These are phyloP conservation scores for Sclerotinia minor DNA, from an alignment of 2,329 filamentous ascomycete genomes.

Conservation along the genomic window DNA sequence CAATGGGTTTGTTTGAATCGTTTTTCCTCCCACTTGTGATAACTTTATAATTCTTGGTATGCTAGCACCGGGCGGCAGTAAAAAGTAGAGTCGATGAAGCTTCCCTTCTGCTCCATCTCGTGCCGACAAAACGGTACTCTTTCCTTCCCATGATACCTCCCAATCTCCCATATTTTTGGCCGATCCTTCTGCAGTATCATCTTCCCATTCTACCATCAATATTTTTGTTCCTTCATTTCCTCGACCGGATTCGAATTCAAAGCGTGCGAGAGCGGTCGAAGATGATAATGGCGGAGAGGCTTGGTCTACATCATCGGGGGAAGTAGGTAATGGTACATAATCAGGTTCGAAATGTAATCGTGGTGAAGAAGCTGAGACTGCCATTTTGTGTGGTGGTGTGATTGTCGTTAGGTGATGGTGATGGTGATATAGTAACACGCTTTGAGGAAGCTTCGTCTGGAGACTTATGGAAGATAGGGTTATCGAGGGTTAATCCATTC, in stretches of 20 bases:
- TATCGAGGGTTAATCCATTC: slow-evolving; percentile 11
- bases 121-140: slow-evolving; percentile 65
- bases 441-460: slow-evolving; percentile 5
- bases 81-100: slow-evolving; percentile 69
- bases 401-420: no score
- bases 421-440: neutral
- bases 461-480: neutral
- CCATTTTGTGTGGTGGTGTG: slow-evolving; percentile 30
- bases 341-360: slow-evolving; percentile 37
- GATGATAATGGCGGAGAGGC: slow-evolving; percentile 48
- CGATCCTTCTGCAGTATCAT: slow-evolving; percentile 53
- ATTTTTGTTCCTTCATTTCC: slow-evolving; percentile 86
- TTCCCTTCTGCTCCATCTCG: slow-evolving; percentile 43
- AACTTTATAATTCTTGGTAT: slow-evolving; percentile 74
- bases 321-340: slow-evolving; percentile 32
- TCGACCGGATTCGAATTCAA: slow-evolving; percentile 78
- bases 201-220: slow-evolving; percentile 89
- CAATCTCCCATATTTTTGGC: slow-evolving; percentile 54
- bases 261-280: slow-evolving; percentile 70
- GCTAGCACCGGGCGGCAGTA: slow-evolving; percentile 70
- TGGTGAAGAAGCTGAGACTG: slow-evolving; percentile 31
- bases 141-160: slow-evolving; percentile 83
- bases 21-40: slow-evolving; percentile 45
- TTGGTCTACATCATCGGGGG: slow-evolving; percentile 35
- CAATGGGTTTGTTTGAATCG: slow-evolving; percentile 71